Evolutionary conservation across 192 early-diverging fungal genomes (phyloP).

Genomic region (Coemansia sp.): DNA sequence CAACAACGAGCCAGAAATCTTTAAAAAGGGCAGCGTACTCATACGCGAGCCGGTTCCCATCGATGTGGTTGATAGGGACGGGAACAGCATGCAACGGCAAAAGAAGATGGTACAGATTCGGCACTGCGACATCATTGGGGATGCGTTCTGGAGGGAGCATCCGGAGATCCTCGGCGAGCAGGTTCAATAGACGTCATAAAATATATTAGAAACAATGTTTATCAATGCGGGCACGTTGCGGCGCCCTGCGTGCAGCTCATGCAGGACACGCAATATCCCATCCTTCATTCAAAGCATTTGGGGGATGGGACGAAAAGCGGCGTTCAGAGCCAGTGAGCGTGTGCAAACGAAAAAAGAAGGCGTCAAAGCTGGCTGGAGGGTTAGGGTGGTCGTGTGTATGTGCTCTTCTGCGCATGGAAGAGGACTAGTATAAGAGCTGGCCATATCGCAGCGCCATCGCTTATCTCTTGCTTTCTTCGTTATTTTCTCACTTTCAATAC

Average conservation of each 20-base stretch:
- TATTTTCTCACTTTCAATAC: neutral
- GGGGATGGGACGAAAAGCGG: neutral
- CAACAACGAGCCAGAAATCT: conserved; percentile 76
- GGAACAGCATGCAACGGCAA: conserved; percentile 44
- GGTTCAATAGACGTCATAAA: neutral
- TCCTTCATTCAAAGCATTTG: neutral
- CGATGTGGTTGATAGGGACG: conserved; percentile 11
- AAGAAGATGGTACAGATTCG: conserved; percentile 54
- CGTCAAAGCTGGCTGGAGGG: no score
- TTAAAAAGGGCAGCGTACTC: conserved; percentile 82
- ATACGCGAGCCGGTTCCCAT: conserved; percentile 54
- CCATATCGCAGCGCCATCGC: neutral
- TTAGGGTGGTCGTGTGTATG: neutral
- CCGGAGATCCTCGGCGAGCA: conserved; percentile 36
- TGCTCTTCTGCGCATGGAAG: neutral
- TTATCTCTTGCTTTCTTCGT: neutral
- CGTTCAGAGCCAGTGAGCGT: neutral
- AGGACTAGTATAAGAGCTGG: neutral
- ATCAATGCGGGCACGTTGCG: conserved; percentile 1
- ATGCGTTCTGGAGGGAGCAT: conserved; percentile 67
- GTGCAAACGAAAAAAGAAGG: neutral
- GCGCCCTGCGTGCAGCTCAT: conserved; percentile 1
- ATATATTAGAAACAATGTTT: neutral
- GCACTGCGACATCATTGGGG: conserved; percentile 72
- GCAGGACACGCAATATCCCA: neutral